phyloP scores from a whole-genome alignment of 106 monocot species.

The Apostasia ramifera region DNA sequence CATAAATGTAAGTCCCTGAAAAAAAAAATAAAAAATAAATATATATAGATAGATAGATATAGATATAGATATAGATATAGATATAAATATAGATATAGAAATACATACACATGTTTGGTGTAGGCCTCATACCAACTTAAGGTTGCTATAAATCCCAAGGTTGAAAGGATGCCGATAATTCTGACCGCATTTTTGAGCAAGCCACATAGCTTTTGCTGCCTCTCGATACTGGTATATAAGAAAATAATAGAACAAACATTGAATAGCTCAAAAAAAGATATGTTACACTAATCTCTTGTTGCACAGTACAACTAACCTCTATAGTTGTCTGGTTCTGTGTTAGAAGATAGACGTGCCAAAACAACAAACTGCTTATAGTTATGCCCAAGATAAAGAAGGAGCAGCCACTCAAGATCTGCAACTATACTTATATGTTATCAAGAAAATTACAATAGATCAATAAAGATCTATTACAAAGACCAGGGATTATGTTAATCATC shows the following conservation, averaged over 20 bases:
- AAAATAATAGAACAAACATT: too few relatives aligned
- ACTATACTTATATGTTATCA: constrained; percentile 5
- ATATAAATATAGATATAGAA: too few relatives aligned
- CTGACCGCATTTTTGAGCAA: constrained; percentile 63
- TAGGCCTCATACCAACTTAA: constrained; percentile 24
- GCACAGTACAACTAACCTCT: constrained; percentile 33
- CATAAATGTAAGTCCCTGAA: too few relatives aligned
- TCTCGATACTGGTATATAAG: constrained; percentile 40
- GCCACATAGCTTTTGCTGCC: constrained; percentile 45
- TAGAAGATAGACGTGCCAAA: constrained; percentile 67
- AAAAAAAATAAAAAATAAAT: too few relatives aligned
- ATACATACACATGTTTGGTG: too few relatives aligned
- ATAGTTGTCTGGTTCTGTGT: constrained; percentile 63
- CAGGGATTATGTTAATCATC: too few relatives aligned
- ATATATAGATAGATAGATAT: too few relatives aligned
- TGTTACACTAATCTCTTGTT: neutral
- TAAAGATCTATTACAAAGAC: too few relatives aligned
- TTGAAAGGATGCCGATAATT: constrained; percentile 55
- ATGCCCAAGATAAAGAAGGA: constrained; percentile 31
- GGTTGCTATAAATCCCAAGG: constrained; percentile 43
- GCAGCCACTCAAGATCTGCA: constrained; percentile 35
- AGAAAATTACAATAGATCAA: neutral
- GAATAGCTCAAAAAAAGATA: too few relatives aligned
- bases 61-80: too few relatives aligned
- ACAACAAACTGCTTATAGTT: constrained; percentile 35